Percentiles rank a stretch among this genome's conserved stretches.
Evolutionary conservation across 164 flowering plant species (phyloP).

Genomic region (Kingdonia uniflora): DNA sequence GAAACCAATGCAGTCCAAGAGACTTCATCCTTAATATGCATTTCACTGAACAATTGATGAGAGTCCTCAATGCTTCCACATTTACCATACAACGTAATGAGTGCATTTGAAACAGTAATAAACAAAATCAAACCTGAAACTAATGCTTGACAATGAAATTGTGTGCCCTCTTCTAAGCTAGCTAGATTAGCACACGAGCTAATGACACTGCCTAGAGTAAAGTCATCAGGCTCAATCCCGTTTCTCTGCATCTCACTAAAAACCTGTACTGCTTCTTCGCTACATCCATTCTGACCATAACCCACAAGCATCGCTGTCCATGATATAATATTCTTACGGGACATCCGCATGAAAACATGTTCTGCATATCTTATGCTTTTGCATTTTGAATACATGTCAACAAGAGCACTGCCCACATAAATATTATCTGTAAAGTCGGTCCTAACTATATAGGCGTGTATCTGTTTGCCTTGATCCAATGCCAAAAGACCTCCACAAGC

Average conservation of each 20-base stretch:
- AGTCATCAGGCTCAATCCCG: constrained; percentile 60
- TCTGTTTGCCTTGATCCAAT: constrained; percentile 53
- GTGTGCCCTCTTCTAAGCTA: constrained; percentile 77
- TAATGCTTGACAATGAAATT: constrained; percentile 59
- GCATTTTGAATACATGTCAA: constrained; percentile 89
- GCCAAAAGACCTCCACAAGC: constrained; percentile 65
- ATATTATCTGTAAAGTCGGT: constrained; percentile 38
- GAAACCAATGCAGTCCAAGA: constrained; percentile 84
- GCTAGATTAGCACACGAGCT: constrained; percentile 86
- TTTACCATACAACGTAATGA: constrained; percentile 67
- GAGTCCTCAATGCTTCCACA: constrained; percentile 69
- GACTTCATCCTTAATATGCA: constrained; percentile 57
- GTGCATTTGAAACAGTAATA: constrained; percentile 65
- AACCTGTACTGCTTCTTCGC: constrained; percentile 58
- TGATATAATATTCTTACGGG: constrained; percentile 51
- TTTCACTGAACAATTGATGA: constrained; percentile 49
- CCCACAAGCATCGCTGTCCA: constrained; percentile 92
- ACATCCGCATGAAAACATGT: constrained; percentile 50
- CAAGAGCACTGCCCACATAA: constrained; percentile 77
- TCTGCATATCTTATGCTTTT: constrained; percentile 58
- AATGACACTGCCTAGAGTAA: constrained; percentile 72
- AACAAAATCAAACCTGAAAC: constrained; percentile 52
- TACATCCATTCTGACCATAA: constrained; percentile 66
- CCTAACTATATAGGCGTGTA: constrained; percentile 51
- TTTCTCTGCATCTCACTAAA: constrained; percentile 61